Base-by-base conservation (phyloP, 129 eudicot genomes). In the Flaveria bidentis region DNA sequence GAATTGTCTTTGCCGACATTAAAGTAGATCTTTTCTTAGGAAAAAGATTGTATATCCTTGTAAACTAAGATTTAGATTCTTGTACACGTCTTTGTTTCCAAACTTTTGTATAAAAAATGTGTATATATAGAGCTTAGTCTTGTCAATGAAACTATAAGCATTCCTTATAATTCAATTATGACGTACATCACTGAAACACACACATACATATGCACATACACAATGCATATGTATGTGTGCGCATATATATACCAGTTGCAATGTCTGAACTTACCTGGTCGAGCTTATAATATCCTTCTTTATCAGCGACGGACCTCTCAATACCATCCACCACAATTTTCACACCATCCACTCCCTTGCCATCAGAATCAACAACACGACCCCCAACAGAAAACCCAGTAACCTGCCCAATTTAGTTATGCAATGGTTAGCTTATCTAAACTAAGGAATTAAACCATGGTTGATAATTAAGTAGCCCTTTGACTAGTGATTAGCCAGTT, bases 361-460 rank as follows among this genome's bases (percentile, higher is more conserved):
- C 91, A 86, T 76, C 81, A 75, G 89, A 84, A 91, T 87, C 97
- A 82, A 94, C 86, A 18, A 94, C 97, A 81, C 97, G 97, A 41
- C 99, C 97, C 67, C 99, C 99, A 75, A 94, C 96, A 57, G 99
- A 94, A 84, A 94, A 94, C 28, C 99, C 99, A 79, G 99, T 94
- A 69, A 94, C 99, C 99, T 94, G 80, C 67, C 23, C 33, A 77
- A 46, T 56, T 45, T 49, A 30, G 36, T 30, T 30, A 46, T 18
- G 13, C 28, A 61, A 22, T 26, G 36, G 41, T 76, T 64, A 81
- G 66, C 65, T 28, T 45, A 78, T 58, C 61, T 33, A 16, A 73
- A 41, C 18, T 10, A 68, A 69, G 33, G 14, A 70, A 82, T 7
- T 50, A 69, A 76, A 65, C 50, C 65, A 67, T 33, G 79, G 20